phyloP scores from a whole-genome alignment of 2,329 filamentous ascomycete species.

The Atkinsonella hypoxylon region DNA sequence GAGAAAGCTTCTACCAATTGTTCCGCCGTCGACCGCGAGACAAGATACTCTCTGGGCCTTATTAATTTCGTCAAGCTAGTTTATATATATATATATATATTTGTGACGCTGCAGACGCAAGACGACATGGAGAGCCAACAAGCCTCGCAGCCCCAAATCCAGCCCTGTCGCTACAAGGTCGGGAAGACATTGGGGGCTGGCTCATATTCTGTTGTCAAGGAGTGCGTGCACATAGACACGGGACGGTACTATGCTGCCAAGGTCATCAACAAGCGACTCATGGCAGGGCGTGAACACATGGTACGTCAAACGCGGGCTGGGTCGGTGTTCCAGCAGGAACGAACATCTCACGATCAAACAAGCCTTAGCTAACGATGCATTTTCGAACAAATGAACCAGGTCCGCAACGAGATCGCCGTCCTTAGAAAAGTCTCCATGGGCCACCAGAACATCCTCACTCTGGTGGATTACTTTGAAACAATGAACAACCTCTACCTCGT shows the following conservation, averaged over 20 bases:
- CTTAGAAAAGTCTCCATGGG: slow-evolving; percentile 98
- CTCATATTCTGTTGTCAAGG: slow-evolving; percentile 96
- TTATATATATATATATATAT: too few relatives aligned
- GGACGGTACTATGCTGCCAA: slow-evolving; percentile 97
- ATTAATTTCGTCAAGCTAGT: too few relatives aligned
- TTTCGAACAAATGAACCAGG: slow-evolving; percentile 34
- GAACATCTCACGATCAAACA: too few relatives aligned
- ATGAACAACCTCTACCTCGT: slow-evolving; percentile 99
- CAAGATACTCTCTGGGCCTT: not conserved
- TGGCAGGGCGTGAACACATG: slow-evolving; percentile 98
- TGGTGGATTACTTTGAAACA: slow-evolving; percentile 98
- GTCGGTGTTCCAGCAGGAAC: too few relatives aligned
- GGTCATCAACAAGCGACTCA: slow-evolving; percentile 97
- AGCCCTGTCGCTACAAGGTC: slow-evolving; percentile 96
- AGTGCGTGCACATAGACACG: slow-evolving; percentile 97
- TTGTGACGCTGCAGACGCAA: too few relatives aligned
- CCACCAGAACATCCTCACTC: slow-evolving; percentile 92
- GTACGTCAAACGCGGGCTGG: slow-evolving; percentile 34
- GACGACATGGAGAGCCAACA: slow-evolving; percentile 16
- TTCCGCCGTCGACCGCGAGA: not conserved
- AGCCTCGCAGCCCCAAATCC: slow-evolving; percentile 50
- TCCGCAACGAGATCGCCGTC: slow-evolving; percentile 95
- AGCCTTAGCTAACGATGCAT: not conserved
- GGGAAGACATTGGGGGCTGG: slow-evolving; percentile 95
- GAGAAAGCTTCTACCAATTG: not conserved